phyloP scores from a whole-genome alignment of 345 rosid species.

The Pistacia integerrima region DNA sequence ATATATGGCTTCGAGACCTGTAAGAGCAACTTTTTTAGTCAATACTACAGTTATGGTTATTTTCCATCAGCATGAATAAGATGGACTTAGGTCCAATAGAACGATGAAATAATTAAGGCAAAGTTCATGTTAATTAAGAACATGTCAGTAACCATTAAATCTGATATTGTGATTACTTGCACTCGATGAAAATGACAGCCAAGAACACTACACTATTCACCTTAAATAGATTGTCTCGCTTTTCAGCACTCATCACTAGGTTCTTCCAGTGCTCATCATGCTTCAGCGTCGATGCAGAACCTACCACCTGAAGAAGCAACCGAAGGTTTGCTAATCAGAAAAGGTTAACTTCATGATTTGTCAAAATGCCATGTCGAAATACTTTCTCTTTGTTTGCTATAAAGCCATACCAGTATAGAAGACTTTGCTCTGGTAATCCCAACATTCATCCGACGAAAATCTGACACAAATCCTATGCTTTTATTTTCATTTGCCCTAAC shows the following conservation, averaged over 20 bases:
- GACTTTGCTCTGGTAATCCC: slow-evolving; percentile 95
- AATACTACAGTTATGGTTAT: neutral
- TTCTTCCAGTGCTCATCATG: slow-evolving; percentile 78
- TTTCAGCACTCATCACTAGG: slow-evolving; percentile 77
- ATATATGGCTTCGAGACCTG: slow-evolving; percentile 82
- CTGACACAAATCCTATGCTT: slow-evolving; percentile 82
- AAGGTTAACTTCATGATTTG: neutral
- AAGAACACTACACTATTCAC: slow-evolving; percentile 26
- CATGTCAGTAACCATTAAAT: no score
- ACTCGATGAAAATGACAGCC: neutral
- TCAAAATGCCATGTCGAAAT: neutral
- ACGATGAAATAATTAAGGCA: no score
- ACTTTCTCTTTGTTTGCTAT: neutral
- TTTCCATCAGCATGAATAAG: neutral
- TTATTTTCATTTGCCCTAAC: slow-evolving; percentile 77
- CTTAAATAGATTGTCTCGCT: slow-evolving; percentile 60
- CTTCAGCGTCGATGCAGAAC: slow-evolving; percentile 76
- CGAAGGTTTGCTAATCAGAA: neutral
- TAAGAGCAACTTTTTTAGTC: slow-evolving; percentile 22
- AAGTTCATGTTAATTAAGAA: no score
- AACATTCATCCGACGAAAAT: slow-evolving; percentile 91
- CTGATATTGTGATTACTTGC: neutral
- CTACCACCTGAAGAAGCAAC: slow-evolving; percentile 68
- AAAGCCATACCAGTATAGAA: slow-evolving; percentile 70
- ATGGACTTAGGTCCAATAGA: neutral